phyloP scores from a whole-genome alignment of 2,329 filamentous ascomycete genomes.

The Aschersonia sp. region DNA sequence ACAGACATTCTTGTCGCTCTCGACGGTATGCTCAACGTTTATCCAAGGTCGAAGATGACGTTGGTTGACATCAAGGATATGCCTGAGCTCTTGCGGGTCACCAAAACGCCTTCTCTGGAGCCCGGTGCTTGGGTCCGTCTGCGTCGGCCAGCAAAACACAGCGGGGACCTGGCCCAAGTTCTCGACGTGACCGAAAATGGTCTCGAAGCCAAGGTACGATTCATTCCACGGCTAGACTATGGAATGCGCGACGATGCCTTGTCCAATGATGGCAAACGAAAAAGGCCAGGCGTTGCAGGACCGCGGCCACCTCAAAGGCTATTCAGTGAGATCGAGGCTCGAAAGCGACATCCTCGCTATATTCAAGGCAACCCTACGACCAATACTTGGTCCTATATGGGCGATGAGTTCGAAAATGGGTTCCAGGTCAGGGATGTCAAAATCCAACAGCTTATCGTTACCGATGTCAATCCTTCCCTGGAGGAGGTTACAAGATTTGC shows the following conservation, averaged over 20 bases:
- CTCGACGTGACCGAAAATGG: slow-evolving; percentile 88
- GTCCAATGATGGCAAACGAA: slow-evolving; percentile 57
- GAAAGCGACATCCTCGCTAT: slow-evolving; percentile 62
- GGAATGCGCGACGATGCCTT: slow-evolving; percentile 64
- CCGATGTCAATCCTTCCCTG: slow-evolving; percentile 81
- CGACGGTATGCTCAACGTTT: slow-evolving; percentile 77
- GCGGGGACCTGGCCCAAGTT: slow-evolving; percentile 80
- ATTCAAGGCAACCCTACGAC: slow-evolving; percentile 56
- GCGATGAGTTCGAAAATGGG: slow-evolving; percentile 81
- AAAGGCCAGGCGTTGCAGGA: slow-evolving; percentile 47
- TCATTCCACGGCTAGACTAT: slow-evolving; percentile 87
- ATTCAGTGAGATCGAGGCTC: slow-evolving; percentile 86
- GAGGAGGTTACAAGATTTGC: slow-evolving; percentile 96
- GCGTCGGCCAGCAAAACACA: slow-evolving; percentile 64
- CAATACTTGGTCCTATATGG: slow-evolving; percentile 72
- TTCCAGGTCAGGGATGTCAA: slow-evolving; percentile 92
- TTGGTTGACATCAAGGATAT: slow-evolving; percentile 94
- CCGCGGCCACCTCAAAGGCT: slow-evolving; percentile 73
- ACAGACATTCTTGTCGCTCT: slow-evolving; percentile 73
- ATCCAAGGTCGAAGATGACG: slow-evolving; percentile 73
- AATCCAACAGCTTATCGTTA: slow-evolving; percentile 70
- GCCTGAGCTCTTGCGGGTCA: slow-evolving; percentile 84
- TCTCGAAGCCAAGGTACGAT: slow-evolving; percentile 69
- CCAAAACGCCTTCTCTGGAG: slow-evolving; percentile 71
- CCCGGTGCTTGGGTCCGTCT: slow-evolving; percentile 88